These are phyloP conservation scores for Aspergillus puulaauensis DNA, from an alignment of 2,329 filamentous ascomycete species.

Conservation along the genomic window DNA sequence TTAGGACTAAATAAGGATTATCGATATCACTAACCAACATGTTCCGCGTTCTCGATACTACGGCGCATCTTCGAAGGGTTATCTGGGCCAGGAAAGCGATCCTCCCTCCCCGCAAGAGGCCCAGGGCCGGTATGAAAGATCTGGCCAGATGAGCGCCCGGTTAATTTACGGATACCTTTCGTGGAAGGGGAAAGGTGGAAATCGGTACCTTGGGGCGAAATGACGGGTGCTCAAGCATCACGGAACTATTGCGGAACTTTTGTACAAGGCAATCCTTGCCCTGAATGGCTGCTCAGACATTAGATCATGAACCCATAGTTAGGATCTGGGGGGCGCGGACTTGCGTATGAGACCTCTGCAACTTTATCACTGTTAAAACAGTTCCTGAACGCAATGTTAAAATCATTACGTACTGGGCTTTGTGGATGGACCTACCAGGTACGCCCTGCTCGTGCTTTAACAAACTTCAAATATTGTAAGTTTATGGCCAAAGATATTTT, in stretches of 20 bases:
- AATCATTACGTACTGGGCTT: conserved; percentile 9
- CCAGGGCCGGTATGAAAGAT: conserved; percentile 55
- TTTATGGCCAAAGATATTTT: conserved; percentile 7
- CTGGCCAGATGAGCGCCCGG: conserved; percentile 37
- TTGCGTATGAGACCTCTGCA: conserved; percentile 93
- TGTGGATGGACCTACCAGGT: conserved; percentile 54
- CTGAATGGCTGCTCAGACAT: conserved; percentile 68
- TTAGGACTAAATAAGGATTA: neutral
- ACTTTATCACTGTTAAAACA: conserved; percentile 81
- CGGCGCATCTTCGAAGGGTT: conserved; percentile 86
- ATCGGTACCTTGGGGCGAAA: conserved; percentile 77
- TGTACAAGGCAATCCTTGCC: conserved; percentile 86
- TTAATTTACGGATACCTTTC: neutral
- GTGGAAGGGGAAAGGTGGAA: neutral
- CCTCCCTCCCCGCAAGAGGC: conserved; percentile 66
- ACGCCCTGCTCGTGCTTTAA: conserved; percentile 67
- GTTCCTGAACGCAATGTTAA: conserved; percentile 54
- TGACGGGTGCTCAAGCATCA: conserved; percentile 81
- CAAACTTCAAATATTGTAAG: conserved; percentile 59
- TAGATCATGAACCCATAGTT: conserved; percentile 19
- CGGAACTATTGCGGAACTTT: conserved; percentile 94
- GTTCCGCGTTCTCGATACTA: conserved; percentile 81
- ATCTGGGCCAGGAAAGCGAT: conserved; percentile 74
- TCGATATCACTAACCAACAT: conserved; percentile 63
- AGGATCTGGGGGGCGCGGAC: conserved; percentile 50